phyloP scores from a whole-genome alignment of 208 protist genomes.

The Balamuthia mandrillaris region DNA sequence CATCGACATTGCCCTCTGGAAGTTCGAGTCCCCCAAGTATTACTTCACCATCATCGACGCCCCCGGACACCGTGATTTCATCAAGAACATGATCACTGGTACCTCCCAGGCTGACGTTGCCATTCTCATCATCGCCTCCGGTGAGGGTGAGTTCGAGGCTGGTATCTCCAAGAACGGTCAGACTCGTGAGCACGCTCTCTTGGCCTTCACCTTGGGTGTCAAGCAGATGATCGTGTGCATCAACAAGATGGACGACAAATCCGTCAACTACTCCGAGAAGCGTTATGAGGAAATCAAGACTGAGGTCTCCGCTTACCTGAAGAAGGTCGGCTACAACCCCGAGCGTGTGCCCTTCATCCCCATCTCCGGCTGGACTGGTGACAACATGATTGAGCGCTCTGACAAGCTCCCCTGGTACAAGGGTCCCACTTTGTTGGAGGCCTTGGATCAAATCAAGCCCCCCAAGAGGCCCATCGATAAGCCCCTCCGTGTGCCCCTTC shows the following conservation, averaged over 20 bases:
- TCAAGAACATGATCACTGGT: slow-evolving; percentile 99
- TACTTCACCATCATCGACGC: slow-evolving; percentile 99
- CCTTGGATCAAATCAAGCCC: slow-evolving; percentile 81
- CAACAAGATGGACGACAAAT: slow-evolving; percentile 99
- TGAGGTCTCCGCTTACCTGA: slow-evolving; percentile 29
- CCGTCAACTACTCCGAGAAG: slow-evolving; percentile 88
- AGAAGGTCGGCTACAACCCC: slow-evolving; percentile 54
- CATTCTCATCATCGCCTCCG: slow-evolving; percentile 79
- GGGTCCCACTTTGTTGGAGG: slow-evolving; percentile 82
- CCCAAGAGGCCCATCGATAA: slow-evolving; percentile 85
- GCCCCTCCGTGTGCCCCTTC: slow-evolving; percentile 87
- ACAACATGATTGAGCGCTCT: slow-evolving; percentile 87
- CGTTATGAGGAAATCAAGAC: slow-evolving; percentile 46
- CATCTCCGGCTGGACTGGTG: slow-evolving; percentile 89
- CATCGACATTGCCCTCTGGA: slow-evolving; percentile 94
- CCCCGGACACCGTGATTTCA: slow-evolving; percentile 99
- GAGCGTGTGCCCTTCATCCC: slow-evolving; percentile 87
- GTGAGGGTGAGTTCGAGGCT: slow-evolving; percentile 72
- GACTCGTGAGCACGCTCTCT: slow-evolving; percentile 97
- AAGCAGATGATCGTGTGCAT: slow-evolving; percentile 93
- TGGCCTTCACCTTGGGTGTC: slow-evolving; percentile 97
- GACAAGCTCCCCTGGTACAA: slow-evolving; percentile 88
- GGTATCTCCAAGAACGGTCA: slow-evolving; percentile 84
- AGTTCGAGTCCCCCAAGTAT: slow-evolving; percentile 96
- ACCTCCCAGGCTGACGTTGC: slow-evolving; percentile 77